Conservation (phyloP, 2,329 filamentous ascomycete genomes). For the Bisporella sp. region DNA sequence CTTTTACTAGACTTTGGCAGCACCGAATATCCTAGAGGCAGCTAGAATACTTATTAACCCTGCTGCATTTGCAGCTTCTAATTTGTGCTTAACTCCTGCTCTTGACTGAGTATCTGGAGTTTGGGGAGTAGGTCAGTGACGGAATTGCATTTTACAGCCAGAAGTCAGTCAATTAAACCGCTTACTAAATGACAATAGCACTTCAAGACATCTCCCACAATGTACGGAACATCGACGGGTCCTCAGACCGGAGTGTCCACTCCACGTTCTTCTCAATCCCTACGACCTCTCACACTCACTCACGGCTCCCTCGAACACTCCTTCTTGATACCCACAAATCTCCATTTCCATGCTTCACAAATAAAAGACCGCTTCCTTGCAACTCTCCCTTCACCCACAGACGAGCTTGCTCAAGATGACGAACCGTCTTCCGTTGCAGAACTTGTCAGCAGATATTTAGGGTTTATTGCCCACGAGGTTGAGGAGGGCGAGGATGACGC, state of each 20-base stretch:
- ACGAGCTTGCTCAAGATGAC: slow-evolving; percentile 95
- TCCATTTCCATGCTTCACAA: slow-evolving; percentile 94
- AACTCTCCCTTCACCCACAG: slow-evolving; percentile 82
- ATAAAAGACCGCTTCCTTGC: slow-evolving; percentile 85
- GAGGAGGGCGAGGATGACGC: slow-evolving; percentile 87
- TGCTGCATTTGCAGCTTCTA: slow-evolving; percentile 8
- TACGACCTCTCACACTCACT: slow-evolving; percentile 81
- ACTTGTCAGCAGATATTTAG: slow-evolving; percentile 88
- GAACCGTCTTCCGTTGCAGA: slow-evolving; percentile 95
- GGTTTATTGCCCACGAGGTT: slow-evolving; percentile 80
- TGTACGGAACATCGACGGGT: slow-evolving; percentile 81
- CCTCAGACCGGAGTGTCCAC: slow-evolving; percentile 96
- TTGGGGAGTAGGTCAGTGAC: slow-evolving; percentile 15
- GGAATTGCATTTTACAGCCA: background rate
- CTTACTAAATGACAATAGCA: slow-evolving; percentile 4
- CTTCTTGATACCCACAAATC: slow-evolving; percentile 87
- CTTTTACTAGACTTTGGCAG: no score
- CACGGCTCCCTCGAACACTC: slow-evolving; percentile 96
- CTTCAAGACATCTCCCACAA: slow-evolving; percentile 36
- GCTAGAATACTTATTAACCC: background rate
- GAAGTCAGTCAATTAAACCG: background rate
- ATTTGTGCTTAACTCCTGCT: slow-evolving; percentile 22
- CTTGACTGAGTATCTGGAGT: slow-evolving; percentile 30
- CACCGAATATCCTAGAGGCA: no score
- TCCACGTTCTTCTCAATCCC: slow-evolving; percentile 85